Base-by-base conservation (phyloP, 148 eudicot genomes). In the Persicaria tinctoria region DNA sequence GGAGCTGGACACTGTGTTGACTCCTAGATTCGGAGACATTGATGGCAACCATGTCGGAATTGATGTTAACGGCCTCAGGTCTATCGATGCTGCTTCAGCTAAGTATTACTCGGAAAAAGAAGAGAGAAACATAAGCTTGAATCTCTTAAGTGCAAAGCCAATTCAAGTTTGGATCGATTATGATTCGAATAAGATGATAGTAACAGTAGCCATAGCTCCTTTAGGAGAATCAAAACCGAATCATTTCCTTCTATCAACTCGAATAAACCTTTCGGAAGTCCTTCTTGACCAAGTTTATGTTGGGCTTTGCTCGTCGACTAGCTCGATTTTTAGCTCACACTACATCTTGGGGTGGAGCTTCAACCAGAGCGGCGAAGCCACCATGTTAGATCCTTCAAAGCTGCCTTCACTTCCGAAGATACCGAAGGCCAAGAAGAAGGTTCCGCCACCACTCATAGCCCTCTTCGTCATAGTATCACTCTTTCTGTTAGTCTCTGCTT, bases 311-410 rank as follows among this genome's bases (percentile, higher is more conserved):
- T 6, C 76, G 7, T 4, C 76, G 7, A 74, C 76, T 6, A 68
- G 69, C 12, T 2, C 53, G 17, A 0, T 59, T 17, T 9, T 68
- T 38, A 59, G 51, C 41, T 32, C 41, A 32, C 41, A 32, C 41
- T 32, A 32, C 41, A 32, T 32, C 41, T 32, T 32, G 41, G 76
- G 76, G 6, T 74, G 76, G 76, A 74, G 76, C 76, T 74, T 56
- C 38, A 74, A 46, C 53, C 45, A 44, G 51, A 51, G 6, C 9
- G 75, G 75, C 0, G 38, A 6, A 51, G 75, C 59, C 18, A 32
- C 48, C 18, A 51, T 5, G 14, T 9, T 50, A 1, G 68, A 63
- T 63, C 27, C 27, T 16, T 53, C 57, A 53, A 53, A 53, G 57
- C 57, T 53, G 2, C 57, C 57, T 16, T 53, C 57, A 9, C 57